phyloP scores from a whole-genome alignment of 1,139 yeast genomes.

The Hanseniaspora sp. region DNA sequence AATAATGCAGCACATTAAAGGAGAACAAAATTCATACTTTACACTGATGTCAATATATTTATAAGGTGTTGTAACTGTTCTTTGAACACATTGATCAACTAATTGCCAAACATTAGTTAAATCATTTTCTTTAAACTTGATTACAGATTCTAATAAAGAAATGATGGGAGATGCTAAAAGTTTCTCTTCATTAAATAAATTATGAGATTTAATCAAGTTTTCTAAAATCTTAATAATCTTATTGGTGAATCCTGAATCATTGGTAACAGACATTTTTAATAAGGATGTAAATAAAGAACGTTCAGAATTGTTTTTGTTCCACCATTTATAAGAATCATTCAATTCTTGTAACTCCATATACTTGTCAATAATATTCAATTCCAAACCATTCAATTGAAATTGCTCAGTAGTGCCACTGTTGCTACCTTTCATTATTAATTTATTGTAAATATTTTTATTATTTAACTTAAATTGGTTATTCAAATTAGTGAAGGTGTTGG shows the following conservation, averaged over 20 bases:
- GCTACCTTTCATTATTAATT: slow-evolving; percentile 23
- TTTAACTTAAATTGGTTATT: slow-evolving; percentile 25
- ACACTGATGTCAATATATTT: slow-evolving; percentile 65
- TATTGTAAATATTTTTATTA: slow-evolving; percentile 28
- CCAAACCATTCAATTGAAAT: slow-evolving; percentile 36
- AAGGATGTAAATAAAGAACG: slow-evolving; percentile 52
- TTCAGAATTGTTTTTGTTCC: slow-evolving; percentile 46
- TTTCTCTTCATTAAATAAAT: slow-evolving; percentile 39
- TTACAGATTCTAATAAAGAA: slow-evolving; percentile 36
- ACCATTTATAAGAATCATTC: slow-evolving; percentile 38
- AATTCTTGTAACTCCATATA: slow-evolving; percentile 33
- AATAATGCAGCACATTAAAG: slow-evolving; percentile 51
- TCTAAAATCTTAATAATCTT: slow-evolving; percentile 35
- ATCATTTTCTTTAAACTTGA: slow-evolving; percentile 18
- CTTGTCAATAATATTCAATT: slow-evolving; percentile 44
- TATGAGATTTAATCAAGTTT: slow-evolving; percentile 35
- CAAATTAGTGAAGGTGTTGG: slow-evolving; percentile 29
- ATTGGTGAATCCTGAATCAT: slow-evolving; percentile 24
- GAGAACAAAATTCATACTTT: slow-evolving; percentile 40
- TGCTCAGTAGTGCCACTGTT: slow-evolving; percentile 18
- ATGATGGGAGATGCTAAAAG: slow-evolving; percentile 37
- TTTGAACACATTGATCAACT: slow-evolving; percentile 61
- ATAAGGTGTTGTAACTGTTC: slow-evolving; percentile 65
- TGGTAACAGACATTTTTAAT: slow-evolving; percentile 36
- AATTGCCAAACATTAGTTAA: slow-evolving; percentile 42